phyloP scores from a whole-genome alignment of 2,329 filamentous ascomycete species.

The Daldinia sp. region DNA sequence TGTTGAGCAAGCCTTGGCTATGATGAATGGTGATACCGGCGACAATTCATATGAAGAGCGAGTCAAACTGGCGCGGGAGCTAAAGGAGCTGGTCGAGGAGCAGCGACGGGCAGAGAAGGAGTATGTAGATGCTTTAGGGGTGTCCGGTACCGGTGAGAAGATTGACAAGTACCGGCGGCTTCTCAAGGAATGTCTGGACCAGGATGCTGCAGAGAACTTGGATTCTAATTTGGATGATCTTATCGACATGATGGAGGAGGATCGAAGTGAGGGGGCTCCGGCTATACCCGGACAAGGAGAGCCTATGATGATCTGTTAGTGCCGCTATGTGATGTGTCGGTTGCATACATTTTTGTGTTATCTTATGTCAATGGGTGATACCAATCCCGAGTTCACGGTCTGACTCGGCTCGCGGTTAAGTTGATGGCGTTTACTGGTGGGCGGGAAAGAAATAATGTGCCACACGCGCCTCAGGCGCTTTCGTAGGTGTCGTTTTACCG shows the following conservation, averaged over 20 bases:
- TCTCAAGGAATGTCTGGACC: slow-evolving; percentile 72
- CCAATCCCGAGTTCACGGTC: slow-evolving; percentile 1
- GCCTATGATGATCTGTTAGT: slow-evolving; percentile 41
- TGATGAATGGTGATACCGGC: slow-evolving; percentile 58
- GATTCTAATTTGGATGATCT: slow-evolving; percentile 69
- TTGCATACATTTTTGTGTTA: not conserved
- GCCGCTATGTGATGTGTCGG: not conserved
- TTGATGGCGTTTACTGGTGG: slow-evolving; percentile 25
- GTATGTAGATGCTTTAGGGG: slow-evolving; percentile 72
- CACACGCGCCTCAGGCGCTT: slow-evolving; percentile 18
- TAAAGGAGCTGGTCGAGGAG: slow-evolving; percentile 65
- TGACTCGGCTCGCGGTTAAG: slow-evolving; percentile 11
- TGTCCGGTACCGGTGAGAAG: slow-evolving; percentile 75
- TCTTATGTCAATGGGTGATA: slow-evolving; percentile 3
- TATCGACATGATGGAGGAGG: slow-evolving; percentile 70
- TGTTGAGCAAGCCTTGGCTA: slow-evolving; percentile 59
- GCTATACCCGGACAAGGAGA: slow-evolving; percentile 33
- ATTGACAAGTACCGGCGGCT: slow-evolving; percentile 77
- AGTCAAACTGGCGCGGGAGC: slow-evolving; percentile 64
- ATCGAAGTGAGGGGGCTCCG: slow-evolving; percentile 53
- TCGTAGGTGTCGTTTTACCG: slow-evolving; percentile 1
- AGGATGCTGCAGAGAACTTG: slow-evolving; percentile 71
- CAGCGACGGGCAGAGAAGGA: slow-evolving; percentile 70
- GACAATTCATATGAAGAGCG: slow-evolving; percentile 63
- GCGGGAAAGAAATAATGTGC: slow-evolving; percentile 25